Percentiles rank a stretch among this genome's conserved stretches.
phyloP scores from a whole-genome alignment of 352 stramenopile species.

The Pythium rhizo-oryzae region DNA sequence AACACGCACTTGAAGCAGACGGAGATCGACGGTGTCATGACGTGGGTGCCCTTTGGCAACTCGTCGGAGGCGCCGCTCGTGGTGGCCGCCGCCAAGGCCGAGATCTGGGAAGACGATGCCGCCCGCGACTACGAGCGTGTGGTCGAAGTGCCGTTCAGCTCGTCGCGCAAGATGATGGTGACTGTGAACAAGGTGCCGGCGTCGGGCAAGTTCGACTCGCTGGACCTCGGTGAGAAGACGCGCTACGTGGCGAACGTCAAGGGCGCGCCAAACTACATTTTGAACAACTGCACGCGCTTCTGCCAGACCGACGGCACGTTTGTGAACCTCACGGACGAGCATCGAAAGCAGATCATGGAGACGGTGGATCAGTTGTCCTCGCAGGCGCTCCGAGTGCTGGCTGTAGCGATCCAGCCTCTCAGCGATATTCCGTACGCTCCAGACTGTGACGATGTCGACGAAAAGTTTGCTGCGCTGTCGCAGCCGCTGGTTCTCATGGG shows the following conservation, averaged over 20 bases:
- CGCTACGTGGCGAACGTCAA: conserved; percentile 64
- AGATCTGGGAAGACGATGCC: conserved; percentile 59
- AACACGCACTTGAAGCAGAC: conserved; percentile 75
- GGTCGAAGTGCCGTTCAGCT: conserved; percentile 94
- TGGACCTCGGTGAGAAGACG: conserved; percentile 39
- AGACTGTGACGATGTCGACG: conserved; percentile 62
- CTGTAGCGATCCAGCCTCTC: conserved; percentile 85
- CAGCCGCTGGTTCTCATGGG: conserved; percentile 91
- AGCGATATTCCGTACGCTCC: conserved; percentile 43
- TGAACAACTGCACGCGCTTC: conserved; percentile 67
- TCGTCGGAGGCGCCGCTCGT: conserved; percentile 75
- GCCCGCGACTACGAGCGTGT: conserved; percentile 64
- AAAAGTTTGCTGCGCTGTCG: conserved; percentile 64
- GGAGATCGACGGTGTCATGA: conserved; percentile 46
- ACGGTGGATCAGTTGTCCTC: conserved; percentile 72
- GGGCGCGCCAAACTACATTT: conserved; percentile 71
- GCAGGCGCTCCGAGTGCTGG: conserved; percentile 88
- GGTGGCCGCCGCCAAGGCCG: conserved; percentile 69
- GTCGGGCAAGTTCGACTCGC: conserved; percentile 41
- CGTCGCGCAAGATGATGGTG: conserved; percentile 95
- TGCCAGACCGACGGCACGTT: conserved; percentile 56
- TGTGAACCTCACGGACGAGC: conserved; percentile 37
- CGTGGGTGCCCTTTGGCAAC: conserved; percentile 65
- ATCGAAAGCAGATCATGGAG: conserved; percentile 53
- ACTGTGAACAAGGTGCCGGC: conserved; percentile 58